Evolutionary conservation across 2,329 filamentous ascomycete species (phyloP), one percentile per base, ranked within the genome.

Genomic region (Pseudogymnoascus sp.): DNA sequence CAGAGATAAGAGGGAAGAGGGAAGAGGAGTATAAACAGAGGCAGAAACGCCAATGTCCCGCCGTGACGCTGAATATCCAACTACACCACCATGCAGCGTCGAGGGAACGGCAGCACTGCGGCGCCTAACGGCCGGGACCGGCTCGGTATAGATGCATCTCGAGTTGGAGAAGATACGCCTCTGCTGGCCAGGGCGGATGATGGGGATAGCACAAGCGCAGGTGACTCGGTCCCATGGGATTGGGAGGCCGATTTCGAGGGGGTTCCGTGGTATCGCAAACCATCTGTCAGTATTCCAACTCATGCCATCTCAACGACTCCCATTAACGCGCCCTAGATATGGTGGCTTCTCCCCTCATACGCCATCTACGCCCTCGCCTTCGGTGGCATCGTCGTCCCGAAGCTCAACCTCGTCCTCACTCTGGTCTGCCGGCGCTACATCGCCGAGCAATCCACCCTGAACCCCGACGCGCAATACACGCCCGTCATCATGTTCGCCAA

Each of bases 361-460:
- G 81, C 89, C 63, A 76, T 96, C 50, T 93, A 91, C 72, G 91
- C 91, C 0, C 79, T 96, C 62, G 92, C 93, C 0, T 93, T 95
- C 74, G 95, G 93, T 33, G 91, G 91, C 63, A 84, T 90, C 6
- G 80, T 95, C 6, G 90, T 97, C 7, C 93, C 93, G 8, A 95
- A 89, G 74, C 81, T 96, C 66, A 96, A 96, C 71, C 77, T 97
- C 76, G 91, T 96, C 66, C 81, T 96, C 65, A 83, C 87, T 64
- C 81, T 99, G 29, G 85, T 97, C 61, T 99, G 95, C 75, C 84
- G 86, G 66, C 82, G 89, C 65, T 96, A 96, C 75, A 88, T 95
- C 68, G 82, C 86, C 24, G 88, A 96, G 69, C 78, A 83, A 73
- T 79, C 83, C 6, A 72, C 80, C 3, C 68, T 75, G 7, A 81